Evolutionary conservation across 1,284 basidiomycete genomes (phyloP), one percentile per base, ranked within the genome.

Genomic region (Sanghuangporus baumii): DNA sequence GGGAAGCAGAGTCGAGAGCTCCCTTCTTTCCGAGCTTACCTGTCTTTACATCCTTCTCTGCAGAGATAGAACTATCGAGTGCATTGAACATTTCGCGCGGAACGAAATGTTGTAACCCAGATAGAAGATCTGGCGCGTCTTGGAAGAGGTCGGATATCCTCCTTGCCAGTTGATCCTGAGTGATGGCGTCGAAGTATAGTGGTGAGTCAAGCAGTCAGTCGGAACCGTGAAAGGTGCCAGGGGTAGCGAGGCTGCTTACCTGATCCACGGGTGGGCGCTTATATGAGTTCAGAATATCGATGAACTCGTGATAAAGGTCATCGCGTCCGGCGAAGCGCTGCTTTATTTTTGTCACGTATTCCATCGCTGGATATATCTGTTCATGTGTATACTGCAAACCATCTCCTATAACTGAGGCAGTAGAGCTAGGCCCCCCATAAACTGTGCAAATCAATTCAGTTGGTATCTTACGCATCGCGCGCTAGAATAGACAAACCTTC

Each of bases 281-380:
- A 59, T 82, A 78, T 58, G 85, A 83, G 2, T 93, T 91, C 36
- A 98, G 77, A 66, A 98, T 94, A 75, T 96, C 94, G 63, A 98
- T 78, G 75, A 99, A 98, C 70, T 93, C 88, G 71, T 92, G 90
- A 76, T 98, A 99, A 8, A 91, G 95, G 40, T 96, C 93, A 1
- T 93, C 87, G 69, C 96, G 92, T 61, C 79, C 78, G 20, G 79
- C 78, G 76, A 95, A 98, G 46, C 94, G 87, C 68, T 93, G 90
- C 76, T 97, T 98, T 77, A 98, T 98, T 76, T 94, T 95, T 76
- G 97, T 95, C 46, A 99, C 94, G 70, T 97, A 99, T 70, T 92
- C 88, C 67, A 99, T 90, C 2, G 60, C 60, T 14, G 62, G 62
- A 16, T 37, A 55, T 4, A 61, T 65, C 50, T 61, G 55, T 50